A percentile compares a stretch with the other conserved stretches of the same genome.
Evolutionary conservation across 768 basidiomycete genomes (phyloP).

Genomic region (Rhizopogon vinicolor): DNA sequence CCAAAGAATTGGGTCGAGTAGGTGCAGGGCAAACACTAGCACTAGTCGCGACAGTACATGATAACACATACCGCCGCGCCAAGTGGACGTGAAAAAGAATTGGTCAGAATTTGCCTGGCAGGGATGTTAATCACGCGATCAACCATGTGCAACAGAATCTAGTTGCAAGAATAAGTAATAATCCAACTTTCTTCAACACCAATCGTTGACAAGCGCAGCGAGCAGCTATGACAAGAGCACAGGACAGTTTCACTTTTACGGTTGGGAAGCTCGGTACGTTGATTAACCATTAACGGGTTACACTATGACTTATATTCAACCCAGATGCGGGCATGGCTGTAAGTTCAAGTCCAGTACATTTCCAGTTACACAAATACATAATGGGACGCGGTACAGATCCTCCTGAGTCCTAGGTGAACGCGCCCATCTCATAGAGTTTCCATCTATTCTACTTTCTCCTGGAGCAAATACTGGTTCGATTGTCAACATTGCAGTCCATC

Average conservation of each 20-base stretch:
- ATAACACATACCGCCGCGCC: too few species aligned
- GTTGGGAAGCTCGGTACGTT: conserved; percentile 89
- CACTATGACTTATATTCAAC: conserved; percentile 2
- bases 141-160: too few species aligned
- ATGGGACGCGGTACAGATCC: conserved; percentile 48
- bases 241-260: conserved; percentile 84
- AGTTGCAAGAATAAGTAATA: too few species aligned
- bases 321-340: conserved; percentile 96
- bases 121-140: too few species aligned
- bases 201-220: not conserved
- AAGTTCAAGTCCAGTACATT: conserved; percentile 6
- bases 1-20: too few species aligned
- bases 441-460: conserved; percentile 89
- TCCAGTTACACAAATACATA: too few species aligned
- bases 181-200: not conserved
- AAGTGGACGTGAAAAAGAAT: too few species aligned
- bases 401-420: conserved; percentile 90
- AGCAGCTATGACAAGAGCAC: conserved; percentile 29
- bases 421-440: conserved; percentile 97
- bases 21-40: too few species aligned
- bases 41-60: too few species aligned
- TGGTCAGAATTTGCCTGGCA: too few species aligned
- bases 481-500: conserved; percentile 92
- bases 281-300: not conserved
- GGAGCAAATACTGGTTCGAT: conserved; percentile 93